Evolutionary conservation across 768 basidiomycete species (phyloP), one percentile per base, ranked within the genome.

Genomic region (Coprinopsis sp.): DNA sequence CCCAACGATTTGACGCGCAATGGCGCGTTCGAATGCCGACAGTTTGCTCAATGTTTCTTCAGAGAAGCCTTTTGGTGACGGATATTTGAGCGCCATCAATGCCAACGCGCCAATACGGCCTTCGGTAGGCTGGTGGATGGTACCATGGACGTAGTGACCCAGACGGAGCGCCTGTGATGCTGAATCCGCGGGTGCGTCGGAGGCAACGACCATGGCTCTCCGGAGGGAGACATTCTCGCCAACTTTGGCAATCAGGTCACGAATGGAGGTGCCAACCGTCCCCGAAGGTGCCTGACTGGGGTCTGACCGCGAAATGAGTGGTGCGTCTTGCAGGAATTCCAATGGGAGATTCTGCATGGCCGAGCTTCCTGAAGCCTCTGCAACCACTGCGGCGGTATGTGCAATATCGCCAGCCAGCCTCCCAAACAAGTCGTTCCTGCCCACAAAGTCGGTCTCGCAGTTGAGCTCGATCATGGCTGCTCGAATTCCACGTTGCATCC

Each of bases 391-490:
- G 27, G 84, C 81, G 1, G 89, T 91, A 55, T 88, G 83, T 13
- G 91, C 86, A 54, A 96, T 84, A 55, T 90, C 82, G 31, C 75
- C 72, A 11, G 87, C 85, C 30, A 94, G 77, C 44, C 74, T 73
- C 13, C 79, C 73, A 57, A 98, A 98, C 11, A 91, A 70, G 48
- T 84, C 79, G 56, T 91, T 94, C 53, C 89, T 70, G 19, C 83
- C 90, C 23, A 98, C 94, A 61, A 96, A 98, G 68, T 98, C 94
- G 43, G 94, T 96, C 69, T 98, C 94, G 69, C 94, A 97, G 55
- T 90, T 91, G 51, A 96, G 71, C 64, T 98, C 94, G 47, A 97
- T 71, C 78, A 96, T 87, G 16, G 86, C 82, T 10, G 87, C 91
- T 29, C 89, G 79, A 28, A 88, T 65, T 30, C 77, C 73, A 16